These are phyloP conservation scores for Trichophyton verrucosum DNA, from an alignment of 2,329 filamentous ascomycete genomes.

Conservation along the genomic window DNA sequence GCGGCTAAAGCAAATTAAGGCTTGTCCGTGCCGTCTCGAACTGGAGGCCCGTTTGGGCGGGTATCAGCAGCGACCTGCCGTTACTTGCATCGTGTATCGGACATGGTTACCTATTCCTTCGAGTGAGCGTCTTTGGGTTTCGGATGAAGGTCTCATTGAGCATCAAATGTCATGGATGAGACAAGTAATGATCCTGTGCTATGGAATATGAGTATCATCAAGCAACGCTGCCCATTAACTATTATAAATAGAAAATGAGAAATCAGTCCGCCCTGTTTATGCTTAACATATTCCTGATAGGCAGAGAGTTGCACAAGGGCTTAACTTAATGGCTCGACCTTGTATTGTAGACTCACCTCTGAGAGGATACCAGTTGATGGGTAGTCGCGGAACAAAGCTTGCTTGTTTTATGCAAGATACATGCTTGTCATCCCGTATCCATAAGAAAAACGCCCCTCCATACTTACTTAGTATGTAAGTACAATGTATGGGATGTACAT, in stretches of 20 bases:
- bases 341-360: background rate
- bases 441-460: background rate
- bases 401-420: background rate
- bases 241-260: no score
- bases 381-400: conserved; percentile 1
- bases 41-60: background rate
- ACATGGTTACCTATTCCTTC: background rate
- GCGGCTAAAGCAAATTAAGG: background rate
- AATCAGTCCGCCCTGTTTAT: no score
- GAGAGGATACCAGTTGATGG: conserved; percentile 3
- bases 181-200: no score
- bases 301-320: background rate
- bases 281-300: background rate
- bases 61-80: background rate
- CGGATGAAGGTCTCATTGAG: background rate
- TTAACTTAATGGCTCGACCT: background rate
- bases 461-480: no score
- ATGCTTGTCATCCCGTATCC: background rate
- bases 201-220: no score
- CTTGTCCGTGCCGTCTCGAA: background rate
- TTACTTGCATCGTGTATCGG: background rate
- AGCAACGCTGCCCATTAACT: no score
- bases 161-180: background rate
- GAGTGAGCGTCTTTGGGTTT: background rate
- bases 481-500: no score